Evolutionary conservation across 1,139 yeast species (phyloP).

Genomic region (Diutina rugosa): DNA sequence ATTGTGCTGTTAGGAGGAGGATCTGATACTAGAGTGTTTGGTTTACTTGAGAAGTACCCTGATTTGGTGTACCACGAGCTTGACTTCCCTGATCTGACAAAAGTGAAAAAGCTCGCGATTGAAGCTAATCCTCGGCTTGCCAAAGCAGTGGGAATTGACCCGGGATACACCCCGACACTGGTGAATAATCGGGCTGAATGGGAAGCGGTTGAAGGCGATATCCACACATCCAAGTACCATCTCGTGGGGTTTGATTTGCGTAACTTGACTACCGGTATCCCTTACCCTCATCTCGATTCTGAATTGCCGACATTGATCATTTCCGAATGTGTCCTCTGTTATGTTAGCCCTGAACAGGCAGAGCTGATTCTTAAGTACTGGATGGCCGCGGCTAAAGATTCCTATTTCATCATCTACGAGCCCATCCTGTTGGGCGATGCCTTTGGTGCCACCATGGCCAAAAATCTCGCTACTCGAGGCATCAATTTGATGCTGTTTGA

Average conservation of each 20-base stretch:
- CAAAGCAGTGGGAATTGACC: constrained; percentile 7
- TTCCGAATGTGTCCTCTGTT: constrained; percentile 87
- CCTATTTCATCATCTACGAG: constrained; percentile 58
- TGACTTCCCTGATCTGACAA: constrained; percentile 57
- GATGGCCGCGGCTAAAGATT: constrained; percentile 9
- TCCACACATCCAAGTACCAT: constrained; percentile 37
- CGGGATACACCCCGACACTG: background rate
- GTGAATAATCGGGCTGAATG: constrained; percentile 12
- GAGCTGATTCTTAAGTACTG: constrained; percentile 34
- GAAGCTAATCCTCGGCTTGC: constrained; percentile 13
- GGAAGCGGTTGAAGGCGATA: constrained; percentile 11
- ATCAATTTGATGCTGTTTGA: constrained; percentile 49
- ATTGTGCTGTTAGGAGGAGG: constrained; percentile 90
- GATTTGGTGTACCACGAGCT: constrained; percentile 49
- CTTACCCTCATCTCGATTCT: constrained; percentile 3
- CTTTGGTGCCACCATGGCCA: constrained; percentile 76
- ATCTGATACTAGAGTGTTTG: constrained; percentile 74
- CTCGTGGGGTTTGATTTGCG: constrained; percentile 48
- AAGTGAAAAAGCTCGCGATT: constrained; percentile 48
- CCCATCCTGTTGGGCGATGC: constrained; percentile 67
- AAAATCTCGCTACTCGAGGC: constrained; percentile 58
- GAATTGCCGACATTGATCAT: constrained; percentile 53
- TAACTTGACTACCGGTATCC: constrained; percentile 6
- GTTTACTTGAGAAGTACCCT: constrained; percentile 19
- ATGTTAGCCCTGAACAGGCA: constrained; percentile 49